phyloP scores from a whole-genome alignment of 305 asterid genomes.

The Fraxinus velutina region DNA sequence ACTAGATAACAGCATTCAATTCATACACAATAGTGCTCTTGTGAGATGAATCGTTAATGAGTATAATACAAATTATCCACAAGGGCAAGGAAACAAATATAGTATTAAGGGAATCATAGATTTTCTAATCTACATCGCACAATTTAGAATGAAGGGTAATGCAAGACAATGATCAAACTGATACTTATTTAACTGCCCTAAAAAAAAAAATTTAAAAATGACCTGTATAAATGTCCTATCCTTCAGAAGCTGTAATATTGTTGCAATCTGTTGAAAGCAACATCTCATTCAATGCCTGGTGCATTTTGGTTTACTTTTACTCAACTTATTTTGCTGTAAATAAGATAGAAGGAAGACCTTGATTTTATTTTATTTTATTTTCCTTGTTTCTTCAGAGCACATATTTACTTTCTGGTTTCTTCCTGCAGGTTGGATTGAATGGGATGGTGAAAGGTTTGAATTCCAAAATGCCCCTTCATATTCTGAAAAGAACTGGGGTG shows the following conservation, averaged over 20 bases:
- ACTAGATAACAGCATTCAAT: background rate
- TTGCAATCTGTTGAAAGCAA: background rate
- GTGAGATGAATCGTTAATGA: background rate
- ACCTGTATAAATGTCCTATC: background rate
- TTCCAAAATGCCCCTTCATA: conserved; percentile 94
- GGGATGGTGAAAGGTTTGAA: conserved; percentile 83
- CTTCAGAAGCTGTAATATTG: background rate
- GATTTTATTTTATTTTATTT: background rate
- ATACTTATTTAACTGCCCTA: background rate
- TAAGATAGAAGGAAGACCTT: conserved; percentile 11
- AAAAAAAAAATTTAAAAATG: background rate
- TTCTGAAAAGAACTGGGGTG: conserved; percentile 97
- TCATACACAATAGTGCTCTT: background rate
- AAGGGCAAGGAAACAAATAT: background rate
- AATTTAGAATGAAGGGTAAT: background rate
- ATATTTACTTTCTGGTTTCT: conserved; percentile 21
- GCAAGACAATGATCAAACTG: background rate
- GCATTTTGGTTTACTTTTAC: conserved; percentile 7
- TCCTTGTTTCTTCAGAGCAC: background rate
- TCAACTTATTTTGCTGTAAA: conserved; percentile 7
- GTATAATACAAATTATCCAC: background rate
- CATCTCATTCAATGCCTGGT: background rate
- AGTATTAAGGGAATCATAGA: background rate
- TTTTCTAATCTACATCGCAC: background rate
- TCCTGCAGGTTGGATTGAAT: conserved; percentile 93